Evolutionary conservation across 805 yeast genomes (phyloP).

Genomic region (Komagataella kurtzmanii): DNA sequence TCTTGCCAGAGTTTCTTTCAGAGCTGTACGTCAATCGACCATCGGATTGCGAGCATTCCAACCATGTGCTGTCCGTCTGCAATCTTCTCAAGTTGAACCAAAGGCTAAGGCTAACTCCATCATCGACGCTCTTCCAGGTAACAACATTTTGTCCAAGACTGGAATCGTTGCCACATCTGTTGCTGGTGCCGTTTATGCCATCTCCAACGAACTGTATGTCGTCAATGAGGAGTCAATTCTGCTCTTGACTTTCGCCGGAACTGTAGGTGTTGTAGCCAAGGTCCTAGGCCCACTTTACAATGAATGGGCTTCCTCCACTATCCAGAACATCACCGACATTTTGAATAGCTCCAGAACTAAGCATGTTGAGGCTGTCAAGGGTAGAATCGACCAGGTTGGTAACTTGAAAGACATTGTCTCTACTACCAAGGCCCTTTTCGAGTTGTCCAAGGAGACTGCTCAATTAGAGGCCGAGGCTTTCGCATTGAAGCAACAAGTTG

Average conservation of each 20-base stretch:
- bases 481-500: conserved; percentile 84
- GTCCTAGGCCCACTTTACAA: conserved; percentile 89
- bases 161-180: conserved; percentile 91
- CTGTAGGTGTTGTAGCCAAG: conserved; percentile 67
- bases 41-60: not conserved
- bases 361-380: conserved; percentile 88
- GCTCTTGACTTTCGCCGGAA: conserved; percentile 67
- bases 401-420: conserved; percentile 85
- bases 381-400: conserved; percentile 78
- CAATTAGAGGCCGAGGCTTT: conserved; percentile 89
- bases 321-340: conserved; percentile 66
- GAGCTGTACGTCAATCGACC: not conserved
- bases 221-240: conserved; percentile 90
- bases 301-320: conserved; percentile 83
- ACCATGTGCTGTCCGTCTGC: conserved; percentile 39
- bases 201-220: conserved; percentile 85
- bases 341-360: conserved; percentile 79
- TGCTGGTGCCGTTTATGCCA: conserved; percentile 89
- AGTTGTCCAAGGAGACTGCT: conserved; percentile 93
- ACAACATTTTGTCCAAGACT: conserved; percentile 76
- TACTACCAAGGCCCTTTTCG: conserved; percentile 85
- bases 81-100: conserved; percentile 70
- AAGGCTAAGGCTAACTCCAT: conserved; percentile 82
- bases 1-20: not conserved
- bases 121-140: conserved; percentile 90